phyloP scores from a whole-genome alignment of 345 rosid species.

The Populus alba region DNA sequence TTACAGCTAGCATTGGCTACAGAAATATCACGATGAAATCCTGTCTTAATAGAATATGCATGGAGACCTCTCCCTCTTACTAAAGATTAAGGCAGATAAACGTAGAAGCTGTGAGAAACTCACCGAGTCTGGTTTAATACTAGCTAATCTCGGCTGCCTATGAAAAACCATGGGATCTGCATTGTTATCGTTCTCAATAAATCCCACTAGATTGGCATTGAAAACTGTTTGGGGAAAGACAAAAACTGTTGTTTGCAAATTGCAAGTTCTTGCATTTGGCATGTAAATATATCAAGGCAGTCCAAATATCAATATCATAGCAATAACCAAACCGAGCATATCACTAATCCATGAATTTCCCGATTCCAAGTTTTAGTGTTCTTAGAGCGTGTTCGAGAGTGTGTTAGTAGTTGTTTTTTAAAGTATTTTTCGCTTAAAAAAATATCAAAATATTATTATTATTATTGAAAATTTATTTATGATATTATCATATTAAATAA shows the following conservation, averaged over 20 bases:
- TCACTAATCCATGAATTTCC: constrained; percentile 12
- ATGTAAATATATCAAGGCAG: constrained; percentile 4
- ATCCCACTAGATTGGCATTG: constrained; percentile 32
- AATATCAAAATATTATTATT: too few relatives aligned
- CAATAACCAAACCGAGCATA: not conserved
- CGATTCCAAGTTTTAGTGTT: not conserved
- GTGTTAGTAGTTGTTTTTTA: too few relatives aligned
- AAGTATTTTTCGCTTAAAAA: too few relatives aligned
- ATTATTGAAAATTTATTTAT: too few relatives aligned
- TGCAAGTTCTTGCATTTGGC: constrained; percentile 7
- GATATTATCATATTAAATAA: too few relatives aligned
- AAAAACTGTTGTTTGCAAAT: constrained; percentile 24
- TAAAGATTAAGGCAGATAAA: constrained; percentile 30
- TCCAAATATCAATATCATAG: not conserved
- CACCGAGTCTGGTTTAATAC: constrained; percentile 21
- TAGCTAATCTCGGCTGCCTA: constrained; percentile 20
- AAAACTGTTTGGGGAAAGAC: constrained; percentile 19
- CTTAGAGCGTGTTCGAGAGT: too few relatives aligned
- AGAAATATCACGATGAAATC: constrained; percentile 19
- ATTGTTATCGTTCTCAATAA: constrained; percentile 15
- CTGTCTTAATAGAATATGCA: constrained; percentile 28
- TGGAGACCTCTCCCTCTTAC: constrained; percentile 29
- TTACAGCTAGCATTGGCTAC: constrained; percentile 29
- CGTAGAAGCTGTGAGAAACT: constrained; percentile 33
- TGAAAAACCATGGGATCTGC: constrained; percentile 28